phyloP scores from a whole-genome alignment of 2,329 filamentous ascomycete genomes.

The Rhytidhysteron rufulum region DNA sequence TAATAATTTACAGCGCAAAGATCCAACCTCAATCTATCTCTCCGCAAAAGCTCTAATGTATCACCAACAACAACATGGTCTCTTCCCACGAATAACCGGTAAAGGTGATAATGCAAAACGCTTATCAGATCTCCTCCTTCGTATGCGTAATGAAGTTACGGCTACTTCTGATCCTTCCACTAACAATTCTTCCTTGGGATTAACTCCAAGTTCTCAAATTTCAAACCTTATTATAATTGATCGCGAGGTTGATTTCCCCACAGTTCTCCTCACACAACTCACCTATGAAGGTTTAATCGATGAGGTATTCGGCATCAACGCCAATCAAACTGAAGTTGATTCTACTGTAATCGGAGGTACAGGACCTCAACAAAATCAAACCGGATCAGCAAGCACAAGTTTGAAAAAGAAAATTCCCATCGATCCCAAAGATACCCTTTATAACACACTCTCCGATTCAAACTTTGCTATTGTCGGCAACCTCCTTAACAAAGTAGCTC shows the following conservation, averaged over 20 bases:
- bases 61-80: conserved; percentile 83
- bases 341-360: conserved; percentile 80
- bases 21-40: conserved; percentile 85
- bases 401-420: conserved; percentile 83
- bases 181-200: conserved; percentile 53
- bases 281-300: conserved; percentile 97
- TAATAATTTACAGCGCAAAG: conserved; percentile 59
- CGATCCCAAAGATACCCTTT: conserved; percentile 85
- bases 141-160: conserved; percentile 85
- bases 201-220: conserved; percentile 80
- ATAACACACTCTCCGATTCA: conserved; percentile 79
- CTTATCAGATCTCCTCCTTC: conserved; percentile 78
- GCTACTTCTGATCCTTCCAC: conserved; percentile 69
- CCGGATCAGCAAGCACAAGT: conserved; percentile 44
- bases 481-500: conserved; percentile 83
- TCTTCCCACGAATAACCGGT: conserved; percentile 91
- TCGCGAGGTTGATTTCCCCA: conserved; percentile 90
- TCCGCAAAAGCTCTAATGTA: conserved; percentile 91
- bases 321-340: conserved; percentile 91
- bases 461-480: conserved; percentile 95
- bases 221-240: conserved; percentile 95
- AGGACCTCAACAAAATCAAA: conserved; percentile 55
- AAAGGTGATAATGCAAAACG: conserved; percentile 93
- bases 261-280: conserved; percentile 85
- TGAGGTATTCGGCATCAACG: conserved; percentile 84